Conservation (phyloP, 345 rosid genomes). For the Citrus maxima region DNA sequence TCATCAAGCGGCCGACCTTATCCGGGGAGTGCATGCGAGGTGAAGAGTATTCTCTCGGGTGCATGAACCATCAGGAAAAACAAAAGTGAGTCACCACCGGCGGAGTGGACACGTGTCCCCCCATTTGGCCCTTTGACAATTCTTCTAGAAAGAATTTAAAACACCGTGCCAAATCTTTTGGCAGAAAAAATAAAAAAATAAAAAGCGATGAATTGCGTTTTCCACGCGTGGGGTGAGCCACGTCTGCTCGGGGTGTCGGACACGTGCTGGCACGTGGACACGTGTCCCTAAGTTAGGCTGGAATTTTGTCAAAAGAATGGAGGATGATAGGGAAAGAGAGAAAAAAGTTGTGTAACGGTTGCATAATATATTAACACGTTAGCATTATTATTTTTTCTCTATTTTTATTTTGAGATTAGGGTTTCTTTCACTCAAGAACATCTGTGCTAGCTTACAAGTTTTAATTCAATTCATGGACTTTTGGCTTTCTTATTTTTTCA, state of each 20-base stretch:
- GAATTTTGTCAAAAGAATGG: slow-evolving; percentile 16
- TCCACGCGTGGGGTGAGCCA: slow-evolving; percentile 20
- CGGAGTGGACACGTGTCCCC: slow-evolving; percentile 25
- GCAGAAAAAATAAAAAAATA: no score
- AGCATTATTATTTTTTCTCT: not conserved
- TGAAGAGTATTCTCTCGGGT: slow-evolving; percentile 6
- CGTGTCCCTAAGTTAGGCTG: slow-evolving; percentile 35
- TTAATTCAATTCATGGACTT: not conserved
- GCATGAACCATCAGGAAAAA: slow-evolving; percentile 43
- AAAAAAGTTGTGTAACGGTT: not conserved
- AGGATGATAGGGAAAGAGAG: not conserved
- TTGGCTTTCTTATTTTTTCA: not conserved
- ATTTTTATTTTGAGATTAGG: slow-evolving; percentile 18
- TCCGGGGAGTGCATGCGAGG: not conserved
- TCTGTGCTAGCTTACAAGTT: slow-evolving; percentile 2
- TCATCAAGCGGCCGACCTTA: slow-evolving; percentile 35
- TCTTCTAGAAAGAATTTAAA: slow-evolving; percentile 10
- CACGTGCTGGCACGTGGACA: slow-evolving; percentile 27
- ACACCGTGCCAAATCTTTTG: not conserved
- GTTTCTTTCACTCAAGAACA: slow-evolving; percentile 59
- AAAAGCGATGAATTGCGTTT: slow-evolving; percentile 5
- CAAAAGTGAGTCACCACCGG: slow-evolving; percentile 17
- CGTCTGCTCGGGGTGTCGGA: slow-evolving; percentile 7
- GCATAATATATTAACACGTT: slow-evolving; percentile 21
- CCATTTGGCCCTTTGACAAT: not conserved